These are phyloP conservation scores for Obba rivulosa DNA, from an alignment of 768 basidiomycete genomes.

Conservation along the genomic window DNA sequence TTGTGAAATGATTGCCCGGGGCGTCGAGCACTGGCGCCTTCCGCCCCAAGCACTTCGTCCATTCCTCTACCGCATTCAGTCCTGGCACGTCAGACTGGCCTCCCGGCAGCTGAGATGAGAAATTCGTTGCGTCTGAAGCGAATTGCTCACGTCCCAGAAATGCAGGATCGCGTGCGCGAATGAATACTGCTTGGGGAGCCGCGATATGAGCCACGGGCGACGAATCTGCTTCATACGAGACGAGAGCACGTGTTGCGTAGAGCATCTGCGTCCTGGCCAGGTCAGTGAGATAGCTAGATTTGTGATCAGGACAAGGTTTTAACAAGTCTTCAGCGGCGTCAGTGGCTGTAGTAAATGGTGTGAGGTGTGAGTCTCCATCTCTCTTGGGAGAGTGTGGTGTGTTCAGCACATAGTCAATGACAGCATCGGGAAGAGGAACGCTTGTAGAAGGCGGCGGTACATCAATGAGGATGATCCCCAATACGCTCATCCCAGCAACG, in stretches of 20 bases:
- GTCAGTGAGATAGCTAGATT: constrained; percentile 15
- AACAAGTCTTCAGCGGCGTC: too few species aligned
- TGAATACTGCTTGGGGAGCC: constrained; percentile 37
- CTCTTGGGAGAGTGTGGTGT: constrained; percentile 24
- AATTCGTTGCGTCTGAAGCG: constrained; percentile 15
- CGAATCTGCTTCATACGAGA: constrained; percentile 35
- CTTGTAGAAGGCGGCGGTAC: constrained; percentile 53
- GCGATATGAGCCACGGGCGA: constrained; percentile 15
- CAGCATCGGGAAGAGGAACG: constrained; percentile 42
- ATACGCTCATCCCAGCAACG: constrained; percentile 37
- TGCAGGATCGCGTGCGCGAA: constrained; percentile 50
- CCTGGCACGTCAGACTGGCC: constrained; percentile 50
- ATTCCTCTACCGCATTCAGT: constrained; percentile 31
- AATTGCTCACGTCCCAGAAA: constrained; percentile 15
- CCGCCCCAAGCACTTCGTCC: constrained; percentile 39
- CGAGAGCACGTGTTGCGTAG: constrained; percentile 34
- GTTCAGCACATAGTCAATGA: constrained; percentile 39
- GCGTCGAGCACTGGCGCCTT: constrained; percentile 45
- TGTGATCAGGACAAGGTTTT: too few species aligned
- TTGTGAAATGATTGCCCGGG: constrained; percentile 62
- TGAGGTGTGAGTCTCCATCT: constrained; percentile 18
- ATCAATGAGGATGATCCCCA: constrained; percentile 64
- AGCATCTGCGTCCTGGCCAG: constrained; percentile 12
- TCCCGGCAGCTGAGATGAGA: constrained; percentile 27
- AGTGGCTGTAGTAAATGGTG: too few species aligned